Conservation (phyloP, 441 rosid genomes). For the Rhodomyrtus psidioides region DNA sequence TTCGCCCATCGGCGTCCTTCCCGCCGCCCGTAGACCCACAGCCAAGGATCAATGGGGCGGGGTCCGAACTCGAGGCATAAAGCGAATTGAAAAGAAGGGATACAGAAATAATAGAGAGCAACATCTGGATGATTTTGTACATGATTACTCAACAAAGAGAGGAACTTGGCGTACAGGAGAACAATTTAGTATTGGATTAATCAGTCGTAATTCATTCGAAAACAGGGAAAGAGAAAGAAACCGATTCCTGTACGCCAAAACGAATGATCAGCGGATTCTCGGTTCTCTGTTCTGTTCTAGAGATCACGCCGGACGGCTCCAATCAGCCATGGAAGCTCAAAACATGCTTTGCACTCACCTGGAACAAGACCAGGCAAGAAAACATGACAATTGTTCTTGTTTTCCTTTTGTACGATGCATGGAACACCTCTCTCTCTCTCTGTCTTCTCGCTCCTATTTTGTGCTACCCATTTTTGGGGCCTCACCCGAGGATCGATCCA, state of each 20-base stretch:
- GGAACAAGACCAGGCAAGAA: conserved; percentile 36
- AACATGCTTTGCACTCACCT: conserved; percentile 22
- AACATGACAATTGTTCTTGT: conserved; percentile 1
- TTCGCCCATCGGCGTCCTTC: conserved; percentile 36
- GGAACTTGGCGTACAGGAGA: conserved; percentile 33
- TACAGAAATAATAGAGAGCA: conserved; percentile 15
- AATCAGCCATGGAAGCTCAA: conserved; percentile 17
- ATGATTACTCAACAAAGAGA: conserved; percentile 14
- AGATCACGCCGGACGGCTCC: not conserved
- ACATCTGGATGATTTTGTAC: conserved; percentile 4
- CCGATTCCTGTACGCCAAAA: conserved; percentile 30
- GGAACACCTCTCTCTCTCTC: not conserved
- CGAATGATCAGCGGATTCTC: not conserved
- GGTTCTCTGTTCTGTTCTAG: not conserved
- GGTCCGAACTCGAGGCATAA: conserved; percentile 1
- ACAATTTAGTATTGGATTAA: not conserved
- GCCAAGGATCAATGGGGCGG: conserved; percentile 12
- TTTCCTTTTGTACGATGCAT: conserved; percentile 9
- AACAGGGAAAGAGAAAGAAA: not conserved
- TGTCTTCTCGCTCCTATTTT: not conserved
- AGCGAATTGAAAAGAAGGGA: conserved; percentile 12
- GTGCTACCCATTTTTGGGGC: not conserved
- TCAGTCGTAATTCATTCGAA: not conserved
- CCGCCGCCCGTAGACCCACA: conserved; percentile 42
- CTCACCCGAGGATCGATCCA: not conserved